A percentile compares a stretch with the other conserved stretches of the same genome.
phyloP scores from a whole-genome alignment of 306 rosid species.

The Elaeagnus macrophylla region DNA sequence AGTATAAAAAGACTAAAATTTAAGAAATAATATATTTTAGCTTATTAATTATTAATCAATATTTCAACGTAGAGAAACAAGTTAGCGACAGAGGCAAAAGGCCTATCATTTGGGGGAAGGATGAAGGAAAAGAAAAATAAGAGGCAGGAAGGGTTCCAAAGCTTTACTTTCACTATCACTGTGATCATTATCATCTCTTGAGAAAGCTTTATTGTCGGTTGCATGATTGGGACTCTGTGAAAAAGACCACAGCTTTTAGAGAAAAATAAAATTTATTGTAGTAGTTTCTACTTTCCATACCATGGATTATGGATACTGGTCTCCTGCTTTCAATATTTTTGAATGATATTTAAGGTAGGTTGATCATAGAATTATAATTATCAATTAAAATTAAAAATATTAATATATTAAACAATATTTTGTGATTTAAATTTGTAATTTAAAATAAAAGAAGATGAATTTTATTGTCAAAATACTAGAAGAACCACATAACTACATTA shows the following conservation, averaged over 20 bases:
- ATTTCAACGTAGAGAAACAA: constrained; percentile 19
- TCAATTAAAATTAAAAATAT: too few relatives aligned
- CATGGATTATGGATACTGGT: background rate
- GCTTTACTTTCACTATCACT: constrained; percentile 61
- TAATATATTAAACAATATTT: too few relatives aligned
- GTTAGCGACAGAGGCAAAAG: constrained; percentile 29
- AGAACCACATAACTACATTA: too few relatives aligned
- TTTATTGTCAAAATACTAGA: too few relatives aligned
- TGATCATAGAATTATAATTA: too few relatives aligned
- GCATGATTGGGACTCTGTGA: constrained; percentile 30
- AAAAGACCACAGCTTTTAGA: constrained; percentile 33
- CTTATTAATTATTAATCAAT: background rate
- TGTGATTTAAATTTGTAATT: too few relatives aligned
- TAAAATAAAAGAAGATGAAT: too few relatives aligned
- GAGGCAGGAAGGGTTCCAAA: constrained; percentile 36
- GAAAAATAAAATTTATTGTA: constrained; percentile 19
- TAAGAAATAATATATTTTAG: background rate
- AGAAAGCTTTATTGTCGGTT: constrained; percentile 69
- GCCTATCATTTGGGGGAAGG: constrained; percentile 54
- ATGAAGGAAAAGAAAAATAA: constrained; percentile 40
- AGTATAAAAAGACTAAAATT: too few relatives aligned
- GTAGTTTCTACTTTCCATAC: constrained; percentile 16
- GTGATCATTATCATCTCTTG: constrained; percentile 61
- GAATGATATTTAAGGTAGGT: too few relatives aligned
- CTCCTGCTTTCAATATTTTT: constrained; percentile 4